Conservation (phyloP, 305 asterid genomes). For the Fraxinus xanthoxyloides region DNA sequence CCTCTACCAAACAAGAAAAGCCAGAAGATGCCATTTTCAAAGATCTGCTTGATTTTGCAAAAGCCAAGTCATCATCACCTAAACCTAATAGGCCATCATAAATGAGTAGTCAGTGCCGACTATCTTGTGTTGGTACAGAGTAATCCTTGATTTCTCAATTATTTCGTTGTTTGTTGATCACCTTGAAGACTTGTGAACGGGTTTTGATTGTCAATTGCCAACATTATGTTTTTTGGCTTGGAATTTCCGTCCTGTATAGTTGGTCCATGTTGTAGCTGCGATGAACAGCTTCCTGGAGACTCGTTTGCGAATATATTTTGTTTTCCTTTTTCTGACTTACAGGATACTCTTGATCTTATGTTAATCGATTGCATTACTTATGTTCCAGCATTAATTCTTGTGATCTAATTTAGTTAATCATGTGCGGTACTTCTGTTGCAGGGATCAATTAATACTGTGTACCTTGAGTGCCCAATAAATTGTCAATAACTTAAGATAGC, state of each 20-base stretch:
- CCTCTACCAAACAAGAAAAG: conserved; percentile 56
- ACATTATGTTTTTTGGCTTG: conserved; percentile 18
- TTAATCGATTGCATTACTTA: not conserved
- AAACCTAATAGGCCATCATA: conserved; percentile 63
- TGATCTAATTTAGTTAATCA: not conserved
- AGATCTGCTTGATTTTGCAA: conserved; percentile 91
- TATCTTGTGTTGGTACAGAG: conserved; percentile 33
- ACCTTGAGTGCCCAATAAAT: not conserved
- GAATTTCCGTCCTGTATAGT: conserved; percentile 32
- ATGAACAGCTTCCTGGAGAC: conserved; percentile 23
- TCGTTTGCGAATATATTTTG: conserved; percentile 31
- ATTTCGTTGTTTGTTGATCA: conserved; percentile 14
- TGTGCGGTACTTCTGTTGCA: not conserved
- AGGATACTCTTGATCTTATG: not conserved
- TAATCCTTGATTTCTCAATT: conserved; percentile 24
- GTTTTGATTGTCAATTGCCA: conserved; percentile 11
- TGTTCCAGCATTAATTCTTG: not conserved
- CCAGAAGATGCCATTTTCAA: conserved; percentile 81
- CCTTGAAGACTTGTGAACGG: conserved; percentile 19
- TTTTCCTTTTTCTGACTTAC: not conserved
- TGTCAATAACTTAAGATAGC: not conserved
- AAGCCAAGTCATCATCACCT: conserved; percentile 87
- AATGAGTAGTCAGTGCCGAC: conserved; percentile 23
- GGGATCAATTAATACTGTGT: not conserved
- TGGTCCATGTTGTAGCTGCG: conserved; percentile 25